These are phyloP conservation scores for Kockiozyma suomiensis DNA, from an alignment of 805 yeast genomes.

Conservation along the genomic window DNA sequence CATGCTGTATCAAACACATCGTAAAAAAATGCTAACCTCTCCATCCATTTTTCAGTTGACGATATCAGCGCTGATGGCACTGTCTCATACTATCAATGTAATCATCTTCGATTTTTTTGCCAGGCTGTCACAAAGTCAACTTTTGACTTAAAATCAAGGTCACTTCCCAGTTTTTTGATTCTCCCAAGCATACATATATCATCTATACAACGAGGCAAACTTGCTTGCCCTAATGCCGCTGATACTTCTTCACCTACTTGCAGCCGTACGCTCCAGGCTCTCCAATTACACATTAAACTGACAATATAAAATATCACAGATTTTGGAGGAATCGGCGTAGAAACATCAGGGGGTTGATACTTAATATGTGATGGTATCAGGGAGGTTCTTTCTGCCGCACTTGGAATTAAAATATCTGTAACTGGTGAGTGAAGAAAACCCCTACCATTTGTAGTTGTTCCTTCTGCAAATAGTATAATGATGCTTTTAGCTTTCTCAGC, in stretches of 20 bases:
- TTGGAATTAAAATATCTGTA: conserved; percentile 12
- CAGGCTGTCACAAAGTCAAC: conserved; percentile 47
- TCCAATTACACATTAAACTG: conserved; percentile 27
- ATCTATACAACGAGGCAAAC: conserved; percentile 31
- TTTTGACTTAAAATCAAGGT: conserved; percentile 51
- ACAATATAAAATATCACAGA: conserved; percentile 38
- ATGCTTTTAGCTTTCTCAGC: conserved; percentile 47
- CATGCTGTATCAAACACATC: no score
- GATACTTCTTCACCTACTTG: conserved; percentile 38
- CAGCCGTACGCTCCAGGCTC: conserved; percentile 39
- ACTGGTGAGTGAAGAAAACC: conserved; percentile 61
- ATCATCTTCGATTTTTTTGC: conserved; percentile 34
- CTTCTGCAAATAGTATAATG: conserved; percentile 45
- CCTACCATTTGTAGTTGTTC: conserved; percentile 83
- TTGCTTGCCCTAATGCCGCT: conserved; percentile 15
- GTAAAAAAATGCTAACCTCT: no score
- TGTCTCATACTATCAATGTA: no score
- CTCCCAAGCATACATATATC: conserved; percentile 48
- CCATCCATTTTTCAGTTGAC: no score
- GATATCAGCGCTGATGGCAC: no score
- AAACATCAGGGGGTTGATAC: conserved; percentile 41
- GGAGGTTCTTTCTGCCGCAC: conserved; percentile 17
- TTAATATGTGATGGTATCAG: conserved; percentile 40
- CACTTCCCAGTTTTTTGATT: conserved; percentile 52
- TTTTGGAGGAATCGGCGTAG: conserved; percentile 43